These are phyloP conservation scores for Syzygium malaccense DNA, from an alignment of 441 rosid genomes.

Conservation along the genomic window DNA sequence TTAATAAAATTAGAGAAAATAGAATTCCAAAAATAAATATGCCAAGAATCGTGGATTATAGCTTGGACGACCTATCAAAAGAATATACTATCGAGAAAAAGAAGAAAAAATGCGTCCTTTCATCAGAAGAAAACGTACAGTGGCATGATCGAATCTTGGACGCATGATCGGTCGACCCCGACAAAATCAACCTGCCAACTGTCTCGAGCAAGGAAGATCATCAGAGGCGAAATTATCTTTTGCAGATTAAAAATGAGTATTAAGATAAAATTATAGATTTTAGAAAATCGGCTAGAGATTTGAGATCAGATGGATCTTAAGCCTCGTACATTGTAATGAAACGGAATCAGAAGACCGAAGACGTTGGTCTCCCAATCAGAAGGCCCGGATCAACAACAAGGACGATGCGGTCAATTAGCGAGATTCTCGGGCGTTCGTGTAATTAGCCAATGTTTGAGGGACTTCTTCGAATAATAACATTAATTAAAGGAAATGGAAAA, in stretches of 20 bases:
- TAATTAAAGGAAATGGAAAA: background rate
- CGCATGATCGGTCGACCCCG: background rate
- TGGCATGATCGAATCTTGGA: background rate
- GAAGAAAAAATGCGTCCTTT: background rate
- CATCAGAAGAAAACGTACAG: background rate
- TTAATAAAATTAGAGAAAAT: background rate
- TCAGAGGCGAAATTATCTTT: background rate
- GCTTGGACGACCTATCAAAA: background rate
- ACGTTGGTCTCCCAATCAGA: background rate
- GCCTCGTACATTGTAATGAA: background rate
- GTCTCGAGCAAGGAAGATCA: background rate
- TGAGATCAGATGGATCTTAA: background rate
- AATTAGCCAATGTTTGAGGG: background rate
- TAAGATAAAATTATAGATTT: background rate
- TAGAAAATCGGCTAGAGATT: background rate
- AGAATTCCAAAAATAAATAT: background rate
- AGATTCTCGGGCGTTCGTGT: background rate
- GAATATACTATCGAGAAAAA: background rate
- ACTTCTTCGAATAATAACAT: background rate
- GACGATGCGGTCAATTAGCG: background rate
- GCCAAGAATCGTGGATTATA: background rate
- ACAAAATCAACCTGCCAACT: background rate
- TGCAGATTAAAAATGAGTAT: background rate
- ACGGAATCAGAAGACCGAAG: background rate
- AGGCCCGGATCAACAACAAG: background rate